These are phyloP conservation scores for Tetrahymena thermophila DNA, from an alignment of 73 alveolate genomes.

Conservation along the genomic window DNA sequence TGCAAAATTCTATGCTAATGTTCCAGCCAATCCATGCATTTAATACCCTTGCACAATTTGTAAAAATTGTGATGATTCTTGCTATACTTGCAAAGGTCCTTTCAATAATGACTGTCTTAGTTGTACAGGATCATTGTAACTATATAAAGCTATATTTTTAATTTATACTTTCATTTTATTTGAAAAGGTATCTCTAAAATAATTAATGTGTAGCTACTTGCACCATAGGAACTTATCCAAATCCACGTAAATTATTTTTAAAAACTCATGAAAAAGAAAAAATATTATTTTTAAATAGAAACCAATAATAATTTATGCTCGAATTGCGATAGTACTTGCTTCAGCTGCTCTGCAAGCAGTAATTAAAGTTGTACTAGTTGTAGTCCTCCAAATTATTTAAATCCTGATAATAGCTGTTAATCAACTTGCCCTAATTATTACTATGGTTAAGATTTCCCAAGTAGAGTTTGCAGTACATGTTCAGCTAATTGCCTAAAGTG, in stretches of 20 bases:
- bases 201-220: not conserved
- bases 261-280: not conserved
- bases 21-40: not conserved
- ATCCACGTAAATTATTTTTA: not conserved
- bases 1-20: not conserved
- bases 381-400: not conserved
- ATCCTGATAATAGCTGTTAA: not conserved
- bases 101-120: not conserved
- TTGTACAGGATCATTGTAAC: not conserved
- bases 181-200: not conserved
- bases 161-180: not conserved
- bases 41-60: not conserved
- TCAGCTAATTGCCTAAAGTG: not conserved
- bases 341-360: not conserved
- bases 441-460: not conserved
- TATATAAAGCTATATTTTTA: not conserved
- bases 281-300: not conserved
- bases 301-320: not conserved
- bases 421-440: not conserved
- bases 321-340: not conserved
- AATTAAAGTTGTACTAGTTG: not conserved
- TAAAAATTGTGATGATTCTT: not conserved
- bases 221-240: not conserved
- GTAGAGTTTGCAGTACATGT: not conserved
- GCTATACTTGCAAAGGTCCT: not conserved